Evolutionary conservation across 768 basidiomycete species (phyloP).

Genomic region (Russula sp.): DNA sequence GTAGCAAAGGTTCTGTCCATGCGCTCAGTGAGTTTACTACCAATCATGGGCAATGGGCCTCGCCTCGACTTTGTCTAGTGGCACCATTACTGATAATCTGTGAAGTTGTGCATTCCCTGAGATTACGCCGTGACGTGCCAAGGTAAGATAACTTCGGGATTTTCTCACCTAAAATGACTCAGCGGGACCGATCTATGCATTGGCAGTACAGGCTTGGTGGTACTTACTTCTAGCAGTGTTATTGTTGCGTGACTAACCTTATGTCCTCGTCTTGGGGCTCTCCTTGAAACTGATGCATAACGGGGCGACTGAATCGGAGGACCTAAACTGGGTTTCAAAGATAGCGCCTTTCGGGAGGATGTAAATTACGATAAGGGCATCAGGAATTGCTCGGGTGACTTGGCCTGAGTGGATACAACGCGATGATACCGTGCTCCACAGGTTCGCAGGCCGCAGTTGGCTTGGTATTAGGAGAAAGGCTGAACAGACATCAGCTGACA

Average conservation of each 20-base stretch:
- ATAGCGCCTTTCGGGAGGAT: background rate
- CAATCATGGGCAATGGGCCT: no score
- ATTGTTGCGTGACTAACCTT: background rate
- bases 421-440: conserved; percentile 1
- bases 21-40: background rate
- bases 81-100: background rate
- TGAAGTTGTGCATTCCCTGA: background rate
- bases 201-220: background rate
- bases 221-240: background rate
- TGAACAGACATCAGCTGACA: conserved; percentile 9
- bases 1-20: background rate
- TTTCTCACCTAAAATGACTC: background rate
- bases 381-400: background rate
- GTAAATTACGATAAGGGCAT: background rate
- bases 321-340: background rate
- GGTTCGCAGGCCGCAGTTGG: background rate
- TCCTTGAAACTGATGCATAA: background rate
- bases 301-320: background rate
- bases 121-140: background rate
- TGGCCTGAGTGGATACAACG: background rate
- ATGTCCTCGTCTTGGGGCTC: background rate
- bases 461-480: background rate
- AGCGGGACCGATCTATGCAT: background rate
- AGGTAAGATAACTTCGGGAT: background rate
- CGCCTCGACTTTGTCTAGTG: no score